Conservation (phyloP, 768 basidiomycete genomes). For the Paxillus ammoniavirescens region DNA sequence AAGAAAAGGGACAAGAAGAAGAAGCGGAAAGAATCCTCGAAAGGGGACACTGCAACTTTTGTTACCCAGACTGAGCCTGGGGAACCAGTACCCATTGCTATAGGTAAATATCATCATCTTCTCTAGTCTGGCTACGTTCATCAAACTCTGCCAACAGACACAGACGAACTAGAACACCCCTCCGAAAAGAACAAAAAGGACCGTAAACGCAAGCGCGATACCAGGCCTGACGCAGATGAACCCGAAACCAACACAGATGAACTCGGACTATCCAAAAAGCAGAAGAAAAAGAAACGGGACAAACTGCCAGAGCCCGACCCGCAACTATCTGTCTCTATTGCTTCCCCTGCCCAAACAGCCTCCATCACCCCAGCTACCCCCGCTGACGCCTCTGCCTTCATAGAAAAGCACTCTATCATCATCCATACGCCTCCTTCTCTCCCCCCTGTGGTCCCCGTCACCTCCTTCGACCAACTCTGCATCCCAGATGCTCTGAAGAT, state of each 20-base stretch:
- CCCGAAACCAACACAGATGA: neutral
- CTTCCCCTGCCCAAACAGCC: slow-evolving; percentile 18
- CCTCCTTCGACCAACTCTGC: slow-evolving; percentile 71
- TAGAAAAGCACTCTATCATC: slow-evolving; percentile 70
- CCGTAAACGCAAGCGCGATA: slow-evolving; percentile 25
- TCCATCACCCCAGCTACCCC: slow-evolving; percentile 4
- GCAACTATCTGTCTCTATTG: slow-evolving; percentile 1
- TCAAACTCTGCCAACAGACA: neutral
- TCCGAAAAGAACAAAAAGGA: slow-evolving; percentile 16
- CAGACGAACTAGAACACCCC: slow-evolving; percentile 3
- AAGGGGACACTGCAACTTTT: neutral
- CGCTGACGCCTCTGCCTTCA: slow-evolving; percentile 58
- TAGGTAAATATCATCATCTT: neutral
- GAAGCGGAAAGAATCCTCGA: slow-evolving; percentile 4
- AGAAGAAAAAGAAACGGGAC: slow-evolving; percentile 27
- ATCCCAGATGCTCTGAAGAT: slow-evolving; percentile 60
- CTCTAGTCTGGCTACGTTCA: too few species aligned
- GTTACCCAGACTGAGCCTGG: neutral
- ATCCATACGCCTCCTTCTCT: slow-evolving; percentile 55
- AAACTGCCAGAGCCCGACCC: slow-evolving; percentile 1
- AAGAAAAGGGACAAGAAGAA: slow-evolving; percentile 10
- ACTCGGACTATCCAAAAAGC: slow-evolving; percentile 18
- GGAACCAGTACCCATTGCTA: neutral
- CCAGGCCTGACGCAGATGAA: slow-evolving; percentile 1
- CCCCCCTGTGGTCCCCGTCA: slow-evolving; percentile 57